A percentile compares a stretch with the other conserved stretches of the same genome.
These are phyloP conservation scores for Phytophthora cactorum DNA, from an alignment of 352 stramenopile genomes.

Conservation along the genomic window DNA sequence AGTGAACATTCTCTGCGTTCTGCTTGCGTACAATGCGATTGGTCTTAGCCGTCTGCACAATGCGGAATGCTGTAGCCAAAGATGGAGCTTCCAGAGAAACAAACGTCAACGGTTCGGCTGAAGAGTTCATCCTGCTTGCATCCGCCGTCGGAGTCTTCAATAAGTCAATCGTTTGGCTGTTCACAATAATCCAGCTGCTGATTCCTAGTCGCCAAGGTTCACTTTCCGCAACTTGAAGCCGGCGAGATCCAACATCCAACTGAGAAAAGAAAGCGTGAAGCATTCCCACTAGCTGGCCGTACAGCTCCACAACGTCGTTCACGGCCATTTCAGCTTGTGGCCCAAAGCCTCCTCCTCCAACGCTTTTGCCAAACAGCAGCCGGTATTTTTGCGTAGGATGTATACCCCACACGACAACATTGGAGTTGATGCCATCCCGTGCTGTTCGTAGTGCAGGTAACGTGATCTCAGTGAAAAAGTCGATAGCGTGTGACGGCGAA, in stretches of 20 bases:
- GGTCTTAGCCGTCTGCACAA: constrained; percentile 74
- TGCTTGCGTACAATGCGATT: constrained; percentile 79
- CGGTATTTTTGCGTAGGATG: constrained; percentile 79
- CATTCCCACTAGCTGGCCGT: constrained; percentile 62
- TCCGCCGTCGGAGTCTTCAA: constrained; percentile 33
- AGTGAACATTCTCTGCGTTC: constrained; percentile 64
- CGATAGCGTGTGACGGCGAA: constrained; percentile 40
- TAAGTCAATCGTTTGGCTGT: constrained; percentile 67
- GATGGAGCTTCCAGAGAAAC: constrained; percentile 57
- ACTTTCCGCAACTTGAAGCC: background rate
- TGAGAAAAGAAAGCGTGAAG: constrained; percentile 58
- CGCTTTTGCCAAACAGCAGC: constrained; percentile 70
- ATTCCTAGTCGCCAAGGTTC: constrained; percentile 56
- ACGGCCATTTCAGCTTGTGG: constrained; percentile 25
- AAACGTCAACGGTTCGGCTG: constrained; percentile 44
- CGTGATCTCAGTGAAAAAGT: constrained; percentile 71
- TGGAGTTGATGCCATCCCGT: constrained; percentile 64
- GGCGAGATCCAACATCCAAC: constrained; percentile 18
- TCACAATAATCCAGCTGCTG: constrained; percentile 77
- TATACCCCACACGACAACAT: constrained; percentile 67
- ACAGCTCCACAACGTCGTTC: constrained; percentile 57
- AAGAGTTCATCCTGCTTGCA: background rate
- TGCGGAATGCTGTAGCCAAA: constrained; percentile 51
- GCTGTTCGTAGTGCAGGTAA: constrained; percentile 49
- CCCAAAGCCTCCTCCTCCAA: constrained; percentile 25